phyloP scores from a whole-genome alignment of 257 asterid species.

The Orobanche coerulescens region DNA sequence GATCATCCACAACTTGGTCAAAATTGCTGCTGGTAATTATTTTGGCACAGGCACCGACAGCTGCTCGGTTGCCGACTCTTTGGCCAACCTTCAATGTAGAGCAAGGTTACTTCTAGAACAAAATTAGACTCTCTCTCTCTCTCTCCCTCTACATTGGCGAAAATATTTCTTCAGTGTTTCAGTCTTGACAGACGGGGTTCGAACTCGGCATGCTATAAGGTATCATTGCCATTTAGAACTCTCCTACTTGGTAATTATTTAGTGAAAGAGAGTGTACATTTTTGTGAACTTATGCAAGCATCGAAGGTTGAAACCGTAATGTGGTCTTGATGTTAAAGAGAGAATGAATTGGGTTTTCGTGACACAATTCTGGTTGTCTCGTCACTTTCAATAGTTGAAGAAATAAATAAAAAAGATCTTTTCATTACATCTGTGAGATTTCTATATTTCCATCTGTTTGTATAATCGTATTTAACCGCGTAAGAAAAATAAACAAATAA shows the following conservation, averaged over 20 bases:
- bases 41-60: slow-evolving; percentile 13
- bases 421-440: slow-evolving; percentile 9
- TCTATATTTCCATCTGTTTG: slow-evolving; percentile 13
- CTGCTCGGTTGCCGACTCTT: slow-evolving; percentile 20
- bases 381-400: not conserved
- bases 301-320: not conserved
- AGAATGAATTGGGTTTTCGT: not conserved
- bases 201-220: slow-evolving; percentile 1
- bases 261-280: slow-evolving; percentile 8
- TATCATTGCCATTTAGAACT: not conserved
- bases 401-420: not conserved
- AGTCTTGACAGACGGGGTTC: slow-evolving; percentile 9
- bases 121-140: slow-evolving; percentile 10
- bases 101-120: slow-evolving; percentile 49
- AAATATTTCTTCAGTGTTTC: not conserved
- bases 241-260: slow-evolving; percentile 4
- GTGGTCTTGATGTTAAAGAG: not conserved
- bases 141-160: not conserved
- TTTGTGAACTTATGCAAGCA: not conserved
- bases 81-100: slow-evolving; percentile 48
- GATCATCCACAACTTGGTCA: slow-evolving; percentile 34
- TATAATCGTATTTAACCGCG: too few relatives aligned
- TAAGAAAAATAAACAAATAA: not conserved
- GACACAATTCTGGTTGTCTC: slow-evolving; percentile 8
- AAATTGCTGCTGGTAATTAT: slow-evolving; percentile 24